Evolutionary conservation across 345 rosid genomes (phyloP).

Genomic region (Salix caprea): DNA sequence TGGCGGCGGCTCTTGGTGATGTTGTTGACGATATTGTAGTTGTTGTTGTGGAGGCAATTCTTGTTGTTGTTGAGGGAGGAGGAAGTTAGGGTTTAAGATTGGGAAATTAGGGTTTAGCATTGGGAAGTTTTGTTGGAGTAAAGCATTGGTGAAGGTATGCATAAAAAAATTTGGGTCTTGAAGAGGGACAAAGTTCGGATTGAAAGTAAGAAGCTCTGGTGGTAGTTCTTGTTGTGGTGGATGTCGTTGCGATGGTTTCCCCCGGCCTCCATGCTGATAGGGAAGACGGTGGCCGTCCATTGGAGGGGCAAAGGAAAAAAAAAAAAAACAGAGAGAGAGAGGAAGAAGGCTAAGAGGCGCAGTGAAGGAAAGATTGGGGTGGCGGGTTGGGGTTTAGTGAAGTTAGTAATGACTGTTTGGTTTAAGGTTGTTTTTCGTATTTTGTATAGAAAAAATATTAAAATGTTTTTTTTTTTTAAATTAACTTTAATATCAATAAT

Average conservation of each 20-base stretch:
- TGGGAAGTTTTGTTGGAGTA: slow-evolving; percentile 30
- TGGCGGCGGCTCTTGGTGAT: neutral
- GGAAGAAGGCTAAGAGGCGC: neutral
- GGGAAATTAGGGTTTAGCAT: slow-evolving; percentile 30
- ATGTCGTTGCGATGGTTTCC: slow-evolving; percentile 9
- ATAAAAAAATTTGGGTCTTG: slow-evolving; percentile 27
- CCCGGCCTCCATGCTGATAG: slow-evolving; percentile 18
- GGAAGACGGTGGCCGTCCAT: slow-evolving; percentile 29
- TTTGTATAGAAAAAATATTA: too few species aligned
- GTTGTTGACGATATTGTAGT: neutral
- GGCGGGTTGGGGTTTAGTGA: neutral
- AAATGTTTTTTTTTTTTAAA: too few species aligned
- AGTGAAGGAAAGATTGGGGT: neutral
- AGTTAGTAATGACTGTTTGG: too few species aligned
- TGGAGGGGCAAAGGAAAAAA: neutral
- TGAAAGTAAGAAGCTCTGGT: neutral
- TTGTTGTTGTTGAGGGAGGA: slow-evolving; percentile 18
- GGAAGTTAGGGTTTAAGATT: slow-evolving; percentile 21
- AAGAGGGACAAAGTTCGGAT: slow-evolving; percentile 23
- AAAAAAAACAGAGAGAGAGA: neutral
- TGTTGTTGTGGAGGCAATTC: slow-evolving; percentile 22
- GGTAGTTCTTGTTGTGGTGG: slow-evolving; percentile 9
- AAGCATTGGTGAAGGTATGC: slow-evolving; percentile 22
- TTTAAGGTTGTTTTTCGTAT: too few species aligned
- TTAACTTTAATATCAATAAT: too few species aligned